Conservation (phyloP, 768 basidiomycete genomes). For the Auriscalpium microsporum region DNA sequence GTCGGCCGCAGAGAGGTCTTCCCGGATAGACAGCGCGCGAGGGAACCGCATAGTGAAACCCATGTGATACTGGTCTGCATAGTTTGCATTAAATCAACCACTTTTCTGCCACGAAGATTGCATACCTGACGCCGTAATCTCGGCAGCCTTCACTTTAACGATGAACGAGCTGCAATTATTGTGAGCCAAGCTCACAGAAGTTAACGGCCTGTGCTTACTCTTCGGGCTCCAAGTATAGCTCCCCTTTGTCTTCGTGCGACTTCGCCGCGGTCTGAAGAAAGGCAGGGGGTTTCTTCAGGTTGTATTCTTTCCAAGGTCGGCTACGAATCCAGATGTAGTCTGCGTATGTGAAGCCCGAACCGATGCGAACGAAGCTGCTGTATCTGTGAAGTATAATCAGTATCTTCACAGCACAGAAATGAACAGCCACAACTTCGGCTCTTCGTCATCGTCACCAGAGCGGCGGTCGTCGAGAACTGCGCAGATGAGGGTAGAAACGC, state of each 20-base stretch:
- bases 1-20: slow-evolving; percentile 65
- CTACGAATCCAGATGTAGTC: slow-evolving; percentile 82
- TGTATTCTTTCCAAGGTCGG: slow-evolving; percentile 79
- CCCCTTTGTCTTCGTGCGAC: slow-evolving; percentile 72
- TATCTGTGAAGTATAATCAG: slow-evolving; percentile 42
- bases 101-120: background rate
- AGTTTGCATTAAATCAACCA: background rate
- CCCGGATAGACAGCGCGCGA: slow-evolving; percentile 69
- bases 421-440: slow-evolving; percentile 43
- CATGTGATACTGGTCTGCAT: slow-evolving; percentile 70
- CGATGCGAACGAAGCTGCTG: slow-evolving; percentile 81
- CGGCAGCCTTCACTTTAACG: slow-evolving; percentile 87
- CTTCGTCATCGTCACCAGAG: slow-evolving; percentile 45
- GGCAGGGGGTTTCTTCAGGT: slow-evolving; percentile 60
- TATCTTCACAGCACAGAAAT: too few species aligned
- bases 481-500: slow-evolving; percentile 83
- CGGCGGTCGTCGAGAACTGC: slow-evolving; percentile 77
- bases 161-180: slow-evolving; percentile 71
- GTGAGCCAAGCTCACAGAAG: background rate
- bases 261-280: slow-evolving; percentile 59
- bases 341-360: slow-evolving; percentile 76
- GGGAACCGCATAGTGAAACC: slow-evolving; percentile 94
- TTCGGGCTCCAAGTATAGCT: slow-evolving; percentile 83
- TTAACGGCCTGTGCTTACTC: slow-evolving; percentile 43
- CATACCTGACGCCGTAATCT: slow-evolving; percentile 70